These are phyloP conservation scores for Botrytis pseudocinerea DNA, from an alignment of 2,329 filamentous ascomycete species.

Conservation along the genomic window DNA sequence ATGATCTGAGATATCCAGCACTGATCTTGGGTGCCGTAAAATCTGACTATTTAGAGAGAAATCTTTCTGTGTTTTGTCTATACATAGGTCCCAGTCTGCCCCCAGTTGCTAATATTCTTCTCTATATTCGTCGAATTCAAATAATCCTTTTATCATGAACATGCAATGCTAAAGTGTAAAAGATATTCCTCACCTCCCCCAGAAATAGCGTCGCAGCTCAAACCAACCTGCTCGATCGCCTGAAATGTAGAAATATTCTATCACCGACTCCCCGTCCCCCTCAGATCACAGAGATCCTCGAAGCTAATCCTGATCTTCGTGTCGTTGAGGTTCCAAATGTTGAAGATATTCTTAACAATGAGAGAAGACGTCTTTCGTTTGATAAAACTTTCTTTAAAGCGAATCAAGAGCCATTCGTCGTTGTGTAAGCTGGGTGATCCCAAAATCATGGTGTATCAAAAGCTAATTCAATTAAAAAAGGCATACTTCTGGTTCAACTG, in stretches of 20 bases:
- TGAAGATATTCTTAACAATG: neutral
- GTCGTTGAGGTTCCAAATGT: neutral
- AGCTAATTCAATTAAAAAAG: neutral
- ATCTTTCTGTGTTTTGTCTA: neutral
- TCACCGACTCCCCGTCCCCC: neutral
- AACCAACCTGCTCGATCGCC: neutral
- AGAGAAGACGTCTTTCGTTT: neutral
- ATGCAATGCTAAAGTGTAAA: neutral
- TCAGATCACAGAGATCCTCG: neutral
- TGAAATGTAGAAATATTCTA: neutral
- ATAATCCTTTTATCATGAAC: neutral
- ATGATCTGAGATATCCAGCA: conserved; percentile 16
- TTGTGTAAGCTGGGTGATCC: neutral
- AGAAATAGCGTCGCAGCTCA: neutral
- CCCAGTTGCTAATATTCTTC: neutral
- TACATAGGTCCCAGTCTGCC: neutral
- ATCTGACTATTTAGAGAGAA: conserved; percentile 11
- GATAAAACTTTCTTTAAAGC: neutral
- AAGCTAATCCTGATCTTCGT: neutral
- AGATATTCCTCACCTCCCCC: neutral
- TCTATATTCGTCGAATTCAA: neutral
- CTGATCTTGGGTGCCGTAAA: conserved; percentile 8
- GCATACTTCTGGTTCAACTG: neutral
- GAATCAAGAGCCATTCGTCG: neutral
- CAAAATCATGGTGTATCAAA: neutral